Evolutionary conservation across 148 eudicot species (phyloP), one percentile per base, ranked within the genome.

Genomic region (Heliamphora exappendiculata): DNA sequence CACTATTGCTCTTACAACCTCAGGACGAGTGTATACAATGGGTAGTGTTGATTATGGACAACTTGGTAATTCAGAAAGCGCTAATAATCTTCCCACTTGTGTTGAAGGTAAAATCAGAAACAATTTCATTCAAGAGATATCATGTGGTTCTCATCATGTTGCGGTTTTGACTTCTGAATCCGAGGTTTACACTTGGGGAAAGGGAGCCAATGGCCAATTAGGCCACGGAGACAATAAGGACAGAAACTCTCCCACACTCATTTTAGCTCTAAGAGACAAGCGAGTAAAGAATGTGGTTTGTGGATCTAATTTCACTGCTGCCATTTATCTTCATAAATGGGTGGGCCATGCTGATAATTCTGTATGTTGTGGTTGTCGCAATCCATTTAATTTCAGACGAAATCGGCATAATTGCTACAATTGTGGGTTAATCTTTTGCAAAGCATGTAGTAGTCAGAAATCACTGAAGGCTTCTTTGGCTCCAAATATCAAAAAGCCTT

Each of bases 171-270:
- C 86, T 42, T 89, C 93, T 33, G 78, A 74, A 76, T 82, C 89
- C 37, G 91, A 91, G 80, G 88, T 91, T 68, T 91, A 80, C 79
- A 91, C 96, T 47, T 91, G 96, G 96, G 96, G 96, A 55, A 91
- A 88, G 76, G 96, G 96, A 14, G 83, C 84, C 55, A 87, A 87
- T 79, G 96, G 96, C 69, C 84, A 87, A 71, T 83, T 91, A 87
- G 96, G 96, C 54, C 96, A 91, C 65, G 96, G 96, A 44, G 88
- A 88, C 65, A 81, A 78, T 39, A 80, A 77, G 78, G 86, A 91
- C 78, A 85, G 86, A 64, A 80, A 85, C 75, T 69, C 82, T 60
- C 96, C 96, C 20, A 89, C 91, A 42, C 75, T 88, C n/a, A 90
- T 91, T 73, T 86, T 89, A 82, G 81, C 89, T 45, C 68, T 91